Evolutionary conservation across 768 basidiomycete species (phyloP), one percentile per base, ranked within the genome.

Genomic region (Guyanaporus albipodus): DNA sequence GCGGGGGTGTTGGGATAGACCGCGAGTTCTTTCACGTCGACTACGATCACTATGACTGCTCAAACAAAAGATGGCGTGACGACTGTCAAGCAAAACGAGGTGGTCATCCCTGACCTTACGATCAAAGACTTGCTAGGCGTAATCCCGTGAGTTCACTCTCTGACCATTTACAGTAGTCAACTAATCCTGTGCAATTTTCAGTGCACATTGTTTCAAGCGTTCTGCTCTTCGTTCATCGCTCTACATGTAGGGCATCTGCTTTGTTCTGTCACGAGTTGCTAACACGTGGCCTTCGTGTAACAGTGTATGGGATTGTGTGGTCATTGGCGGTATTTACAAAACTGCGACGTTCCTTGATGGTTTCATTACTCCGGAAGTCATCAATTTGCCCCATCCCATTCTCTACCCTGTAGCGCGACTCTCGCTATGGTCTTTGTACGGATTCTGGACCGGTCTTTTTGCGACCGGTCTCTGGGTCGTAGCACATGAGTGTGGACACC

Each of bases 401-500:
- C 74, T 87, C 29, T 84, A 87, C 67, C 63, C 79, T 22, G 69
- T 78, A 32, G 79, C 80, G 34, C 74, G 80, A 33, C 67, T 88
- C 55, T 72, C 80, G 1, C 57, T 92, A 26, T 94, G 91, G 91
- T 73, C 85, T 3, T 54, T 88, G 34, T 95, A 95, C 67, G 76
- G 82, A 24, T 87, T 95, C 70, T 79, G 77, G 62, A 70, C 84
- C 6, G 93, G 95, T 44, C 80, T 95, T 24, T 87, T 92, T 50
- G 85, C 76, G 5, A 97, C 94, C 17, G 95, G 95, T 49, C 73
- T 97, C 42, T 97, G 95, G 95, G 86, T 93, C 54, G 73, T 95
- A 49, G 93, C 85, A 37, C 92, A 95, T 62, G 93, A 97, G 69
- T 93, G 91, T 57, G 95, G 95, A 24, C 95, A 99, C 67, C 92